Conservation (phyloP, 139 green algal species). For the Astrephomene gubernaculifera region DNA sequence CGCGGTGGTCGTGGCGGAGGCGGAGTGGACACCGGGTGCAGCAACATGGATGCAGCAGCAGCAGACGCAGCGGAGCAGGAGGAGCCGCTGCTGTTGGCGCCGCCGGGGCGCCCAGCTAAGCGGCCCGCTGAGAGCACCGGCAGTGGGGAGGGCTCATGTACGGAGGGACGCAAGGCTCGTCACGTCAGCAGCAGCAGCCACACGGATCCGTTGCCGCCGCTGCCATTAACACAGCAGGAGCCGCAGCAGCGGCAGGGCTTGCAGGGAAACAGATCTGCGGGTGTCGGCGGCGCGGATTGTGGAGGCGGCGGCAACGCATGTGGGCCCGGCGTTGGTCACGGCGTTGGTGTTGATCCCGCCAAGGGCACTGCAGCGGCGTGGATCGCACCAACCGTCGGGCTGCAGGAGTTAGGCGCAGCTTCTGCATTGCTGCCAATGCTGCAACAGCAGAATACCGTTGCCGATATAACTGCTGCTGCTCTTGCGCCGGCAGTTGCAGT, state of each 20-base stretch:
- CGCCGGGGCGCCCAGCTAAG: background rate
- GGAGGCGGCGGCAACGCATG: background rate
- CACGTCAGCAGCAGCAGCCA: background rate
- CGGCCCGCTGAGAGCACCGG: constrained; percentile 35
- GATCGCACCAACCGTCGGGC: no score
- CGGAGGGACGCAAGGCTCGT: constrained; percentile 17
- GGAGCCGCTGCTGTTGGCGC: background rate
- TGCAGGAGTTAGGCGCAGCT: no score
- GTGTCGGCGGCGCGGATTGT: background rate
- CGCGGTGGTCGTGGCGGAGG: no score
- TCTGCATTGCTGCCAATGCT: no score
- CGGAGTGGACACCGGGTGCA: no score
- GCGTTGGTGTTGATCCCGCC: no score
- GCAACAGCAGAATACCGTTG: no score
- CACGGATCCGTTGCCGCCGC: no score
- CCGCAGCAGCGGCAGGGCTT: background rate
- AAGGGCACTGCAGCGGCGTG: background rate
- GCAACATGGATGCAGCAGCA: no score
- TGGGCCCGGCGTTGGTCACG: background rate
- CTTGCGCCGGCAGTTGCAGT: no score
- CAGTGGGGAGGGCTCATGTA: constrained; percentile 35
- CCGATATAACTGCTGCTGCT: no score
- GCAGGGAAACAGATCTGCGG: background rate
- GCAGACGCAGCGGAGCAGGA: background rate
- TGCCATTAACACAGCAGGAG: no score